phyloP scores from a whole-genome alignment of 73 alveolate species.

The Paraurostyla sp. region DNA sequence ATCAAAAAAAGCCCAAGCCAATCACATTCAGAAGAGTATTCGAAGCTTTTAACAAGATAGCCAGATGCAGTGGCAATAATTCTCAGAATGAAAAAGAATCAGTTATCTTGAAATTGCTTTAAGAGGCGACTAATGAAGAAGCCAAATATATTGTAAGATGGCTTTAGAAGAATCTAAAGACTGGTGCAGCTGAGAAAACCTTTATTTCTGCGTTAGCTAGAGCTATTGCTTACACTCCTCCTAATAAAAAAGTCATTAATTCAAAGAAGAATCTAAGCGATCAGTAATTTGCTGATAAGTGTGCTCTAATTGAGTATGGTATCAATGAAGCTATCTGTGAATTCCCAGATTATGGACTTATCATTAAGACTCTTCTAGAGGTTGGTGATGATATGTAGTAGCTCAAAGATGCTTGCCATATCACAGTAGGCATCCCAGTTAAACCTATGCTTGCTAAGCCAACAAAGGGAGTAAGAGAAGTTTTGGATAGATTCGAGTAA shows the following conservation, averaged over 20 bases:
- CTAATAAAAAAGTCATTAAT: constrained; percentile 70
- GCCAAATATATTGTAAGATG: constrained; percentile 95
- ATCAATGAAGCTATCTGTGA: constrained; percentile 94
- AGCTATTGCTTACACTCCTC: constrained; percentile 86
- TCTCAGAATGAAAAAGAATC: constrained; percentile 89
- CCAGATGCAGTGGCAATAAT: constrained; percentile 85
- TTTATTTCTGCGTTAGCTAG: constrained; percentile 93
- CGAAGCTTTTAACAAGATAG: constrained; percentile 64
- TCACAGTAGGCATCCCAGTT: constrained; percentile 97
- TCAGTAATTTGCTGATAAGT: constrained; percentile 80
- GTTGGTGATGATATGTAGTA: constrained; percentile 77
- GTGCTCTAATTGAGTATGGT: constrained; percentile 77
- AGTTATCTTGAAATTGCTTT: constrained; percentile 84
- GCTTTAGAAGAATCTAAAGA: constrained; percentile 93
- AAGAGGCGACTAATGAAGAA: constrained; percentile 93
- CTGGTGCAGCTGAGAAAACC: constrained; percentile 99
- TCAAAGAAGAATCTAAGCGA: constrained; percentile 66
- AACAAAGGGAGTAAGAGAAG: constrained; percentile 95
- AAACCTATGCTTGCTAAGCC: constrained; percentile 99
- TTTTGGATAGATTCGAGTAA: constrained; percentile 92
- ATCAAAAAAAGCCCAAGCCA: constrained; percentile 62
- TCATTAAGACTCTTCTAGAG: constrained; percentile 84
- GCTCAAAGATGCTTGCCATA: constrained; percentile 86
- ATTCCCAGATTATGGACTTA: constrained; percentile 93
- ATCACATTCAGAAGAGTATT: constrained; percentile 68